phyloP scores from a whole-genome alignment of 306 rosid species.

The Pachyrhizus erosus region DNA sequence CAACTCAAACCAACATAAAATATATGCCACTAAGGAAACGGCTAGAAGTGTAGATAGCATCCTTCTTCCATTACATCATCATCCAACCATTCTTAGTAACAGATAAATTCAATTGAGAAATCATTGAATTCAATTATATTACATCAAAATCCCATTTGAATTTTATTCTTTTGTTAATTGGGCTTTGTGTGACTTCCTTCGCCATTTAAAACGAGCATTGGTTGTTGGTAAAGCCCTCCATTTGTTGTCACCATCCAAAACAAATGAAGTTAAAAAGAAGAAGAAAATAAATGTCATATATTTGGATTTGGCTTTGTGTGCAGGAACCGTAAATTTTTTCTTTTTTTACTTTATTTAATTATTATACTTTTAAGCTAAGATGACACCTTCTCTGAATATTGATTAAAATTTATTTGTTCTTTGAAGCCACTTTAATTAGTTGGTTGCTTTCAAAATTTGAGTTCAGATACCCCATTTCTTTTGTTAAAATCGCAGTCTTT shows the following conservation, averaged over 20 bases:
- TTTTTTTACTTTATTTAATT: slow-evolving; percentile 1
- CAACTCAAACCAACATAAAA: slow-evolving; percentile 41
- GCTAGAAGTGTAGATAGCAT: slow-evolving; percentile 39
- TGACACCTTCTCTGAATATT: slow-evolving; percentile 41
- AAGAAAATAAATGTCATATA: neutral
- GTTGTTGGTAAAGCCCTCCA: slow-evolving; percentile 61
- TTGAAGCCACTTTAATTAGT: slow-evolving; percentile 74
- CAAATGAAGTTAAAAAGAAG: neutral
- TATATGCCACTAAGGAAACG: slow-evolving; percentile 16
- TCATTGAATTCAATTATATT: slow-evolving; percentile 38
- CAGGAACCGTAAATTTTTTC: slow-evolving; percentile 33
- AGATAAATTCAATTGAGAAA: slow-evolving; percentile 44
- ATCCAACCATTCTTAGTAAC: slow-evolving; percentile 37
- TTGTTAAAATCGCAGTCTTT: slow-evolving; percentile 32
- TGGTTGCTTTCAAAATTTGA: slow-evolving; percentile 55
- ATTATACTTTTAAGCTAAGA: slow-evolving; percentile 85
- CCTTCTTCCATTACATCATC: slow-evolving; percentile 47
- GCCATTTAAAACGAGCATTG: neutral
- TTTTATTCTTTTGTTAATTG: neutral
- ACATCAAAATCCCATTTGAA: slow-evolving; percentile 51
- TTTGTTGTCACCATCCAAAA: slow-evolving; percentile 47
- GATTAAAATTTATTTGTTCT: slow-evolving; percentile 52
- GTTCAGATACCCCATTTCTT: slow-evolving; percentile 43
- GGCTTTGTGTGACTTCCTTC: slow-evolving; percentile 5
- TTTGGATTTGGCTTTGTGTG: slow-evolving; percentile 47